Evolutionary conservation across 2,329 filamentous ascomycete genomes (phyloP), one percentile per base, ranked within the genome.

Genomic region (Chalara sp.): DNA sequence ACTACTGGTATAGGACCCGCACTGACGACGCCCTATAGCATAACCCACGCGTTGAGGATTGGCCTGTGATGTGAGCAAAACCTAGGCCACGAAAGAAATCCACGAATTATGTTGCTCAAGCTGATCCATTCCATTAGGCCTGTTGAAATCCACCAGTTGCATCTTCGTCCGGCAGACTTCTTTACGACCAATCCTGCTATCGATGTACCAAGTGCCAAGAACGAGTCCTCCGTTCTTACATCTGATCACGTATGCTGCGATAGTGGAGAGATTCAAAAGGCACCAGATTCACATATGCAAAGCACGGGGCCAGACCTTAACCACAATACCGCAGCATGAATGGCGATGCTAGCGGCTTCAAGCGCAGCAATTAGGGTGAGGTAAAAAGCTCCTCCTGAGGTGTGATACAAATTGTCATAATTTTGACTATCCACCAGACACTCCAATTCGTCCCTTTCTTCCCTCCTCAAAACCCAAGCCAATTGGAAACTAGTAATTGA

Each of bases 21-120:
- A 88, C 89, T 0, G 90, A 96, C 63, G 90, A 95, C 21, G 21
- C 21, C 21, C 21, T 21, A 37, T 28, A 56, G 2, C 90, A 95
- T 65, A 90, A 95, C 72, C 89, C 90, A 0, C 74, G 87, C 0
- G 89, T 89, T 0, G 90, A 96, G 63, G 90, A 95, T 68, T 95
- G 87, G 72, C 90, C 90, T 28, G 77, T 95, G 58, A 95, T 95
- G 89, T 57, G 55, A 56, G 56, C 3, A 21, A 21, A 30, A 42
- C 13, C n/a, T 6, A 21, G 29, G 40, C 6, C 42, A 28, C 6
- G 30, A 11, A 12, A 29, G 11, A 29, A 10, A 11, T 32, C 32
- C 3, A 11, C 39, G n/a, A 21, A 32, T 11, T 7, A 44, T 44
- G 5, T 33, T 21, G 21, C 21, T 21, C 21, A 28, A 33, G 31